phyloP scores from a whole-genome alignment of 306 rosid genomes.

The Oxytropis ochrocephala region DNA sequence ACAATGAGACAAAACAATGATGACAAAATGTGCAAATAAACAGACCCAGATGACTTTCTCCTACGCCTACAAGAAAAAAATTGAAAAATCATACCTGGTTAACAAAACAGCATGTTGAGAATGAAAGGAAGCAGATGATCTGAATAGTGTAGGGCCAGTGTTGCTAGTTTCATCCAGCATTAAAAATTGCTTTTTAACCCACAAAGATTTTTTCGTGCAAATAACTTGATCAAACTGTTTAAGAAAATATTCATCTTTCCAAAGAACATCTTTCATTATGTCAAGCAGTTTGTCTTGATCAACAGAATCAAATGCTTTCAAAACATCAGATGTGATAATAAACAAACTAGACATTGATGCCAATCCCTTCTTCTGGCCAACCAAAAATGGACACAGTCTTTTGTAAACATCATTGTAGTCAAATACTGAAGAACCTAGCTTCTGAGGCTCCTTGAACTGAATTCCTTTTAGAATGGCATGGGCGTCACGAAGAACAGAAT shows the following conservation, averaged over 20 bases:
- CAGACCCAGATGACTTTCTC: neutral
- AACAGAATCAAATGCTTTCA: constrained; percentile 77
- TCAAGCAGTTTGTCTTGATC: constrained; percentile 70
- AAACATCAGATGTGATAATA: constrained; percentile 74
- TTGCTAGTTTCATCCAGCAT: constrained; percentile 31
- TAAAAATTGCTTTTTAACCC: constrained; percentile 53
- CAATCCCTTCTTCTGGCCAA: constrained; percentile 36
- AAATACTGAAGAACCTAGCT: constrained; percentile 85
- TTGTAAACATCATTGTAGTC: constrained; percentile 77
- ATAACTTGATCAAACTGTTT: constrained; percentile 49
- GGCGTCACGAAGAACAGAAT: constrained; percentile 58
- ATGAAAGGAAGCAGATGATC: constrained; percentile 22
- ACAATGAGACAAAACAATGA: neutral
- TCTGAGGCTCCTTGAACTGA: constrained; percentile 51
- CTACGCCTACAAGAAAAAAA: neutral
- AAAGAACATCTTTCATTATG: constrained; percentile 44
- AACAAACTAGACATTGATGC: constrained; percentile 37
- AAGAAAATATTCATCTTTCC: constrained; percentile 43
- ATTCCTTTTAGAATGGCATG: constrained; percentile 62
- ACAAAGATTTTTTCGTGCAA: constrained; percentile 48
- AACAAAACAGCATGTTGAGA: constrained; percentile 46
- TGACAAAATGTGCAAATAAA: neutral
- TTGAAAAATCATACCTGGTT: constrained; percentile 48
- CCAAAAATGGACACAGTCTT: constrained; percentile 55
- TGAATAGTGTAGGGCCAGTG: constrained; percentile 12